phyloP scores from a whole-genome alignment of 2,329 filamentous ascomycete genomes.

The Talaromyces sp. region DNA sequence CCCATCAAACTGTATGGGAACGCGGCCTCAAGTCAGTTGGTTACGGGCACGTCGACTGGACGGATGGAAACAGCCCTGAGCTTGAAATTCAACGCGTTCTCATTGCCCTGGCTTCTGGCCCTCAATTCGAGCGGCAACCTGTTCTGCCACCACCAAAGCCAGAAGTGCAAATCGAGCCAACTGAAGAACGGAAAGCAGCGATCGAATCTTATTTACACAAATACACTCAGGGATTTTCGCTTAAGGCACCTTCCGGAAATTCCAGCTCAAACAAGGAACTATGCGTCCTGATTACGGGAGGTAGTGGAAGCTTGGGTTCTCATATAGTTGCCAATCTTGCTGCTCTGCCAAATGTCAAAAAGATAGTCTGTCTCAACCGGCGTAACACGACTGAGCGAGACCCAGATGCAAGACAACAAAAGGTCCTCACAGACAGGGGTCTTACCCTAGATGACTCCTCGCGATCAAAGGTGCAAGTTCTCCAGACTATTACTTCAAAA shows the following conservation, averaged over 20 bases:
- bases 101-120: slow-evolving; percentile 15
- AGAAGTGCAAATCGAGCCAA: neutral
- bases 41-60: slow-evolving; percentile 19
- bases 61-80: slow-evolving; percentile 16
- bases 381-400: slow-evolving; percentile 17
- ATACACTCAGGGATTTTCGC: slow-evolving; percentile 17
- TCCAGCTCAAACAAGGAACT: slow-evolving; percentile 1
- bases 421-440: slow-evolving; percentile 23
- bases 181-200: slow-evolving; percentile 11
- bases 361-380: slow-evolving; percentile 46
- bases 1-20: slow-evolving; percentile 15
- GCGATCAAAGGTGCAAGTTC: slow-evolving; percentile 38
- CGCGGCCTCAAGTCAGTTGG: slow-evolving; percentile 15
- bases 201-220: slow-evolving; percentile 20
- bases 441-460: slow-evolving; percentile 16
- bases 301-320: slow-evolving; percentile 35
- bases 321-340: slow-evolving; percentile 36
- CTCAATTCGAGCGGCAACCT: slow-evolving; percentile 4
- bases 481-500: slow-evolving; percentile 45
- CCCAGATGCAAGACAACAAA: slow-evolving; percentile 27
- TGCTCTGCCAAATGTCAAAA: slow-evolving; percentile 21
- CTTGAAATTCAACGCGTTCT: slow-evolving; percentile 14
- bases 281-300: slow-evolving; percentile 38
- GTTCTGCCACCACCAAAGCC: neutral
- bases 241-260: neutral